These are phyloP conservation scores for Colletotrichum somersetense DNA, from an alignment of 2,329 filamentous ascomycete species.

Conservation along the genomic window DNA sequence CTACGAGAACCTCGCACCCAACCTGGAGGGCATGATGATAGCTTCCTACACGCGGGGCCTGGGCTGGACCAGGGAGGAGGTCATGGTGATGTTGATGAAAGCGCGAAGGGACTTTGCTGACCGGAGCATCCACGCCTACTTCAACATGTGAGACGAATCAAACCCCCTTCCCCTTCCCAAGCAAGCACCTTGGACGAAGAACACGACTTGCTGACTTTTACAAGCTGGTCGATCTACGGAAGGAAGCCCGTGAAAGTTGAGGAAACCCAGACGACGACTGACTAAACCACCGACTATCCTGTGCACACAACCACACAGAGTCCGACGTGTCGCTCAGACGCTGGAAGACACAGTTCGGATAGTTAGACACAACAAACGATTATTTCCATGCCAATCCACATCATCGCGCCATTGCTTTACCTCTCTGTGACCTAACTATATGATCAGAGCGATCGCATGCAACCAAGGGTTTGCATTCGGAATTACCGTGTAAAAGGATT, in stretches of 20 bases:
- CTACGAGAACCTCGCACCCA: background rate
- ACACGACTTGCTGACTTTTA: background rate
- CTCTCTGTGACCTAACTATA: no score
- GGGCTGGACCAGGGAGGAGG: slow-evolving; percentile 51
- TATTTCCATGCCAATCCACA: no score
- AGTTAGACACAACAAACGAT: no score
- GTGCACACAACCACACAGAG: no score
- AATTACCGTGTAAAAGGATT: no score
- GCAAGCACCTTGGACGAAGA: background rate
- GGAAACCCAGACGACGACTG: background rate
- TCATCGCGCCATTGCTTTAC: no score
- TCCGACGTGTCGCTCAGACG: no score
- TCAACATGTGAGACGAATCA: slow-evolving; percentile 50
- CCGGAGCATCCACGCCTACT: slow-evolving; percentile 52
- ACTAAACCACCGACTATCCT: no score
- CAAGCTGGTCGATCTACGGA: background rate
- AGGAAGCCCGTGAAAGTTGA: background rate
- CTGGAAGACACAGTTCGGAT: no score
- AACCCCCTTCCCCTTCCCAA: no score
- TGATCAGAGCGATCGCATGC: no score
- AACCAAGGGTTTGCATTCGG: no score
- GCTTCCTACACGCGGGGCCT: slow-evolving; percentile 52
- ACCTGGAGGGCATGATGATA: slow-evolving; percentile 50
- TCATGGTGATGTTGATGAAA: slow-evolving; percentile 49
- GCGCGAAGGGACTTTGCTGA: slow-evolving; percentile 51